Base-by-base conservation (phyloP, 108 stramenopile genomes). In the Mediolabrus comicus region DNA sequence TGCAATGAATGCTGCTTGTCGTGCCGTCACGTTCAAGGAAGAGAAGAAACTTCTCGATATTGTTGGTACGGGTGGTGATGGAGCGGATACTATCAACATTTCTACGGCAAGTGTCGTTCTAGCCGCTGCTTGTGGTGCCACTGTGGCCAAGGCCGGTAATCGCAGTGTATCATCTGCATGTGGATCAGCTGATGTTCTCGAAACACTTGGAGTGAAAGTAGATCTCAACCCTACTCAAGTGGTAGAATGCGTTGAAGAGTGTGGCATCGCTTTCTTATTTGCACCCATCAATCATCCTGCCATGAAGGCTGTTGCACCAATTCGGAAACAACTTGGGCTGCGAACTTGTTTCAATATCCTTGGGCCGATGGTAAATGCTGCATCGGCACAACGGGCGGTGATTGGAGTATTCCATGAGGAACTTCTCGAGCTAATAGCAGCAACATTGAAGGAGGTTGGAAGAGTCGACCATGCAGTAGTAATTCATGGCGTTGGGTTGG, bases 1-100 rank as follows among this genome's bases (percentile, higher is more conserved):
- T 26, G 97, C 97, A 26, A 99, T 99, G 98, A 94, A 92, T 62
- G 68, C 69, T 11, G 88, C 89, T 0, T 95, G 92, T 61, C 82
- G 85, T 51, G 11, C 87, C 0, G 95, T 95, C 26, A 74, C 87
- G 27, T 68, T 95, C 51, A 56, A 65, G 8, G 72, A 73, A 3
- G 59, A 64, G 49, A 82, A 57, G 49, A 92, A 92, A 56, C 66
- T 98, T n/a, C 70, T 99, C 27, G 98, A 99, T 71, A 98, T 99
- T 75, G 98, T 97, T 24, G 98, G 98, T 27, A 99, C 98, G 14
- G 98, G 98, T n/a, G 98, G 98, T 26, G 98, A 99, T 70, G 98
- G 98, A 16, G 98, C 98, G 33, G 94, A 98, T 72, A 99, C 98
- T 36, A 97, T 99, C 75, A 99, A 99, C 71, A 97, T 99, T 62